Base-by-base conservation (phyloP, 352 stramenopile genomes). In the Pythium oligandrum region DNA sequence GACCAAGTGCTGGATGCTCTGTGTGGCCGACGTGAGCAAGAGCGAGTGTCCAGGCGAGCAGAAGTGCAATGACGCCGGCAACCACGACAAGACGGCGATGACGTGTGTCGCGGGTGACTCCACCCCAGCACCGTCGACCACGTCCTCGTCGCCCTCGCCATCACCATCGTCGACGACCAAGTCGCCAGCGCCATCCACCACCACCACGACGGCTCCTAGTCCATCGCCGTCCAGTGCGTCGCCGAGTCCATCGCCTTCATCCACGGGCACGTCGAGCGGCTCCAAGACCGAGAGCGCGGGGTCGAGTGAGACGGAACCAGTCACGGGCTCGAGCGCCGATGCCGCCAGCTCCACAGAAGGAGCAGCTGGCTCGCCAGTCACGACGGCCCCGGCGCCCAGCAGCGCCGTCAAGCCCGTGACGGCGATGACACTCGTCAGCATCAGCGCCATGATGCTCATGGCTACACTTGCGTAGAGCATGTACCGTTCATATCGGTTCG, bases 1-100 rank as follows among this genome's bases (percentile, higher is more conserved):
- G 3, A 52, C 44, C n/a, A 32, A 8, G 4, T 68, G 61, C 51
- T 68, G 61, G 61, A 68, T 68, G 61, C 55, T 68, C 31, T 68
- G 61, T 17, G 61, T 68, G 51, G 50, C 61, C 30, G 9, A 53
- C 4, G 6, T 68, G 6, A 33, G 55, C 35, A 66, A 51, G 4
- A 48, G 40, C 35, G 51, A 63, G 6, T 68, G 61, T 46, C n/a
- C 40, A 3, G 55, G 61, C 9, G 55, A 68, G 40, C 61, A 68
- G 38, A 68, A 68, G 47, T 68, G 61, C 32, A 68, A 68, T 51
- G 39, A 44, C 1, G 61, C 55, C 31, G 57, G 35, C 51, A 56
- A 45, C 38, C 60, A 63, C 50, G 49, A 55, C 9, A 47, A 63
- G 30, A 42, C 63, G 46, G 61, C 61, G 12, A 17, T 68, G 37